Conservation (phyloP, 1,284 basidiomycete genomes). For the Cryptococcus neoformans region DNA sequence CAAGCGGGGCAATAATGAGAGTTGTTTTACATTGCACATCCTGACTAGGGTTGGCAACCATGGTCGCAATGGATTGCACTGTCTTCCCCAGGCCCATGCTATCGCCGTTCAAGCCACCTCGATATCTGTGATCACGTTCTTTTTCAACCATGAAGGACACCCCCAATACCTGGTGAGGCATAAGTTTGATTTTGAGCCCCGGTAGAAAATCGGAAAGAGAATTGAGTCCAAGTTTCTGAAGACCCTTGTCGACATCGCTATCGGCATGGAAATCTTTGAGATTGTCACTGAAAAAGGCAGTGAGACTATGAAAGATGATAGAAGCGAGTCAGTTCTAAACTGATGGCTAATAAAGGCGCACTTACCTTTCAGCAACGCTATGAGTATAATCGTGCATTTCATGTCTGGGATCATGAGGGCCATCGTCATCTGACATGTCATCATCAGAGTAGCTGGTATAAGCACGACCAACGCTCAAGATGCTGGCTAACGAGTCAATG, state of each 20-base stretch:
- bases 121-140: slow-evolving; percentile 30
- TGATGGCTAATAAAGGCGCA: not conserved
- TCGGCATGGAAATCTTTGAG: slow-evolving; percentile 38
- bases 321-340: not conserved
- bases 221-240: slow-evolving; percentile 25
- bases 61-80: slow-evolving; percentile 48
- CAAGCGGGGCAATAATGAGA: slow-evolving; percentile 50
- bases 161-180: slow-evolving; percentile 48
- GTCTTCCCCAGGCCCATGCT: slow-evolving; percentile 43
- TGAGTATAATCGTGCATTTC: no score
- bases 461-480: no score
- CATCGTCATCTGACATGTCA: no score
- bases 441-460: no score
- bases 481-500: no score
- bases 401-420: no score
- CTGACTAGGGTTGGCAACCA: slow-evolving; percentile 36
- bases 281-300: slow-evolving; percentile 38
- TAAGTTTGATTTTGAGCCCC: slow-evolving; percentile 33
- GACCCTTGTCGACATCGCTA: slow-evolving; percentile 30
- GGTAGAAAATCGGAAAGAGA: slow-evolving; percentile 24
- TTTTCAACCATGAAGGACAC: slow-evolving; percentile 49
- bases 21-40: slow-evolving; percentile 45
- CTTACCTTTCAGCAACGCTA: slow-evolving; percentile 19
- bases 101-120: slow-evolving; percentile 46
- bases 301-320: slow-evolving; percentile 14